phyloP scores from a whole-genome alignment of 2,329 filamentous ascomycete species.

The Chrysoporthe cubensis region DNA sequence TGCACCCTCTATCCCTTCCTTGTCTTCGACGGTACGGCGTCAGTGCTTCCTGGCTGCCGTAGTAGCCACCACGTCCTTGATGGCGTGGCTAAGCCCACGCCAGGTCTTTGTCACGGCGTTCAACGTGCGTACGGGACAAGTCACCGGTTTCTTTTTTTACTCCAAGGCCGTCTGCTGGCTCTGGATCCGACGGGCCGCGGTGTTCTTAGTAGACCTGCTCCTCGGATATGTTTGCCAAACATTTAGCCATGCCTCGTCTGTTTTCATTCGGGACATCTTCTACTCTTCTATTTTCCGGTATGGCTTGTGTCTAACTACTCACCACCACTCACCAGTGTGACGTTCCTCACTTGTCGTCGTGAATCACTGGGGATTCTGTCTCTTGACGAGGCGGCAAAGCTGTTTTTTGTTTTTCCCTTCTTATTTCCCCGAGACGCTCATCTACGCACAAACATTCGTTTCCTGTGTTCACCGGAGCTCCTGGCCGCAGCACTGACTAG shows the following conservation, averaged over 20 bases:
- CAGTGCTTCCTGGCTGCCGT: no score
- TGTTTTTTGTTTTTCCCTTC: not conserved
- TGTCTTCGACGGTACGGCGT: no score
- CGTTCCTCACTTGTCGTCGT: not conserved
- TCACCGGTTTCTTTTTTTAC: not conserved
- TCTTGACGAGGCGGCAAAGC: not conserved
- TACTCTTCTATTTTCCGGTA: not conserved
- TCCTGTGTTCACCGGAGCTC: not conserved
- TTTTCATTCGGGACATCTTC: no score
- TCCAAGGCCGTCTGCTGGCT: not conserved
- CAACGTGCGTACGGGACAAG: not conserved
- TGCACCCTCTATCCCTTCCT: no score
- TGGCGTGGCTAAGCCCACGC: not conserved
- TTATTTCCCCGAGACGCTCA: not conserved
- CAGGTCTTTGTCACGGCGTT: conserved; percentile 7
- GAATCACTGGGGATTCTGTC: not conserved
- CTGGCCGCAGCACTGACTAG: no score
- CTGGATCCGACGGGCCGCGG: not conserved
- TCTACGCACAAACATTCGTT: not conserved
- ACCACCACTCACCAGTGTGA: no score
- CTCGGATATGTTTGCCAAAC: not conserved
- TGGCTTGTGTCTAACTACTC: not conserved
- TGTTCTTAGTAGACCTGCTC: not conserved
- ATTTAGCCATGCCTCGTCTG: not conserved
- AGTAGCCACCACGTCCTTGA: not conserved